Evolutionary conservation across 768 basidiomycete genomes (phyloP).

Genomic region (Hypholoma sublateritium): DNA sequence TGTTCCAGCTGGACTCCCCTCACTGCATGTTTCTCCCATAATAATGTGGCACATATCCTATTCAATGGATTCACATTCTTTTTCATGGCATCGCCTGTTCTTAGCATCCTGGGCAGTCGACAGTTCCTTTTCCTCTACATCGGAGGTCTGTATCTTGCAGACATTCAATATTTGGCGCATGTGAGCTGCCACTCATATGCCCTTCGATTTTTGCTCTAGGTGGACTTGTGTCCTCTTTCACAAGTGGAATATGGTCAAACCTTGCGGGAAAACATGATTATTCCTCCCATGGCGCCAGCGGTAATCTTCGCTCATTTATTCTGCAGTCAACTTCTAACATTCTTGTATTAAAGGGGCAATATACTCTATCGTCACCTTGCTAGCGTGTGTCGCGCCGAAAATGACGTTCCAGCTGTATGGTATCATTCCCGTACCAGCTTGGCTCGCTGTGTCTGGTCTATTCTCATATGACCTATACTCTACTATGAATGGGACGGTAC

Average conservation of each 20-base stretch:
- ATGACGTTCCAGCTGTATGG: conserved; percentile 71
- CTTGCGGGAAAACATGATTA: conserved; percentile 34
- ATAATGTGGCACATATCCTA: conserved; percentile 57
- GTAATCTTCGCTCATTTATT: conserved; percentile 34
- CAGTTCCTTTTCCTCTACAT: conserved; percentile 75
- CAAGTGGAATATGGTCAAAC: conserved; percentile 49
- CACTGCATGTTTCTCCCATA: conserved; percentile 73
- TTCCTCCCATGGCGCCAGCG: conserved; percentile 70
- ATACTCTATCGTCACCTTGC: conserved; percentile 67
- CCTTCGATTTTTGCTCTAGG: conserved; percentile 38
- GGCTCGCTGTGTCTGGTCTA: conserved; percentile 68
- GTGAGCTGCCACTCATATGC: background rate
- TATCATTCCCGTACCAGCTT: conserved; percentile 78
- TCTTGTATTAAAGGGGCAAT: conserved; percentile 56
- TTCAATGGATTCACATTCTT: conserved; percentile 78
- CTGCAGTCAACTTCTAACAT: background rate
- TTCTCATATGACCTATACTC: conserved; percentile 60
- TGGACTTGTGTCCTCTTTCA: conserved; percentile 55
- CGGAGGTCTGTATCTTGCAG: conserved; percentile 44
- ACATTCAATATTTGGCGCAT: background rate
- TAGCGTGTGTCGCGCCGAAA: conserved; percentile 68
- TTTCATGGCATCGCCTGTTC: conserved; percentile 70
- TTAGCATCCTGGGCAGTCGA: conserved; percentile 61
- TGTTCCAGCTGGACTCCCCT: conserved; percentile 68
- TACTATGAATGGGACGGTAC: conserved; percentile 38